Evolutionary conservation across 2,329 filamentous ascomycete species (phyloP).

Genomic region (Aspergillus pseudoviridinutans): DNA sequence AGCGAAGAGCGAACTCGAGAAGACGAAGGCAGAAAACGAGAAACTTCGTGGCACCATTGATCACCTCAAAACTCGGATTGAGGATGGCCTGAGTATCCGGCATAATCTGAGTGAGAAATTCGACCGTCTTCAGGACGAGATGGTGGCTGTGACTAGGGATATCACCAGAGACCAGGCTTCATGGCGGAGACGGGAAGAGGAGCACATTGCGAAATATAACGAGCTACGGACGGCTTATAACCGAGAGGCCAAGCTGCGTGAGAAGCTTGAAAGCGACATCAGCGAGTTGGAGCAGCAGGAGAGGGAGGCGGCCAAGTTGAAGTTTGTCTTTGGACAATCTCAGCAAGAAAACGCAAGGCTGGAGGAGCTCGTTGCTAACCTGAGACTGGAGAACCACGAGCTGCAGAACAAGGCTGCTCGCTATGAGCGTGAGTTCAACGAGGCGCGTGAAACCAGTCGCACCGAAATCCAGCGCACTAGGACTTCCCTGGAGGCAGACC

Average conservation of each 20-base stretch:
- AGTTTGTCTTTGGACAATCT: conserved; percentile 69
- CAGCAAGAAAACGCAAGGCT: conserved; percentile 61
- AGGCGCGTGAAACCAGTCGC: conserved; percentile 74
- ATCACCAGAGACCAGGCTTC: conserved; percentile 77
- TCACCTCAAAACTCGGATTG: conserved; percentile 70
- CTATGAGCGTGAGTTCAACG: conserved; percentile 77
- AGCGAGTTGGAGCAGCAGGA: conserved; percentile 64
- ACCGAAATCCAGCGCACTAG: conserved; percentile 78
- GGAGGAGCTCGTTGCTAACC: conserved; percentile 49
- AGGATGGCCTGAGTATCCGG: conserved; percentile 79
- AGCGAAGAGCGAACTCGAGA: conserved; percentile 45
- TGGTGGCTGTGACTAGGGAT: conserved; percentile 72
- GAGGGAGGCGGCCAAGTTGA: conserved; percentile 71
- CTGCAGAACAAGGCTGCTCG: conserved; percentile 65
- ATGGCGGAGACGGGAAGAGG: conserved; percentile 65
- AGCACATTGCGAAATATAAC: conserved; percentile 52
- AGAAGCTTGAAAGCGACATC: conserved; percentile 59
- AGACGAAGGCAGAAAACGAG: conserved; percentile 60
- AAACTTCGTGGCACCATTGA: conserved; percentile 70
- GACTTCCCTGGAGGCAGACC: conserved; percentile 71
- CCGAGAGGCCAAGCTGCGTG: conserved; percentile 63
- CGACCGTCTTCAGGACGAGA: conserved; percentile 79
- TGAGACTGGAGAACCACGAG: conserved; percentile 58
- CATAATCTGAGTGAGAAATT: conserved; percentile 83
- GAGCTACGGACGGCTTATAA: conserved; percentile 56